Conservation (phyloP, 179 eudicot genomes). For the Beta lomatogona region DNA sequence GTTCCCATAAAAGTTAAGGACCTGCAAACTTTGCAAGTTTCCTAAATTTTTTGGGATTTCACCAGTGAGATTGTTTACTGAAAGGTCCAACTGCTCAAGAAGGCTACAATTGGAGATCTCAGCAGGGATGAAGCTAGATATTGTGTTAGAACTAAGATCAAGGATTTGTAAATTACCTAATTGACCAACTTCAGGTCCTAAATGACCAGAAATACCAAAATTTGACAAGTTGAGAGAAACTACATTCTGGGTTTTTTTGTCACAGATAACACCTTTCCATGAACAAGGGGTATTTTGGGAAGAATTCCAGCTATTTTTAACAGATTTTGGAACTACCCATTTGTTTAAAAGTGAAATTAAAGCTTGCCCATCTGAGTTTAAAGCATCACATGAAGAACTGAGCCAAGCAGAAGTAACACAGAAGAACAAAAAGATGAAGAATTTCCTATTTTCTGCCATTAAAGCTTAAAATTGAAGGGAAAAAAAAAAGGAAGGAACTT, state of each 20-base stretch:
- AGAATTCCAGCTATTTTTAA: constrained; percentile 59
- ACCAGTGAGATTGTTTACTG: constrained; percentile 33
- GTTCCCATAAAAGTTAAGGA: constrained; percentile 14
- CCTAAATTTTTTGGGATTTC: constrained; percentile 33
- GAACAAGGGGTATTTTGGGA: constrained; percentile 68
- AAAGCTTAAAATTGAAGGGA: background rate
- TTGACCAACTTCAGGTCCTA: constrained; percentile 37
- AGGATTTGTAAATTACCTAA: constrained; percentile 20
- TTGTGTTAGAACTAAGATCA: constrained; percentile 21
- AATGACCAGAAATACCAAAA: constrained; percentile 31
- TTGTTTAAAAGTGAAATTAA: constrained; percentile 54
- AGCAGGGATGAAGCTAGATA: constrained; percentile 25
- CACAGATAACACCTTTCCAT: constrained; percentile 69
- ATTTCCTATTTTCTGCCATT: constrained; percentile 16
- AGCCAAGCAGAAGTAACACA: background rate
- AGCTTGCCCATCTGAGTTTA: constrained; percentile 59
- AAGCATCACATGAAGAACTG: constrained; percentile 29
- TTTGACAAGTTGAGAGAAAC: constrained; percentile 44
- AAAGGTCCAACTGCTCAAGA: constrained; percentile 30
- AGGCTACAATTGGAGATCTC: constrained; percentile 29
- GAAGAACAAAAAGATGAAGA: constrained; percentile 18
- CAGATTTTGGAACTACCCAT: constrained; percentile 57
- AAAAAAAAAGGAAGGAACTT: background rate
- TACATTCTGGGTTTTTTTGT: constrained; percentile 32
- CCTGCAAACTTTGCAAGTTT: constrained; percentile 25